Conservation (phyloP, 129 eudicot species). For the Chrysanthemum makinoi region DNA sequence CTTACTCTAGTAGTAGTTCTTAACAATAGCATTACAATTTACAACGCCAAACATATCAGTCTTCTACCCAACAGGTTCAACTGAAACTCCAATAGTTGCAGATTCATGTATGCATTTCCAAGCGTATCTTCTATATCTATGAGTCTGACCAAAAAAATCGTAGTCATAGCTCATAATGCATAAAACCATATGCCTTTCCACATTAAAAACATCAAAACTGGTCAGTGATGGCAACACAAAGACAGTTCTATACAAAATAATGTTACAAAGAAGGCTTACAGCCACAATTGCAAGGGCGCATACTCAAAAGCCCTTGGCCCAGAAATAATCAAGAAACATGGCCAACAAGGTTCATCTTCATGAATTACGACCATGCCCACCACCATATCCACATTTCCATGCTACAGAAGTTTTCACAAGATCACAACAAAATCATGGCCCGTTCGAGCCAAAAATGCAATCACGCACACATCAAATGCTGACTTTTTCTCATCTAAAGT, state of each 20-base stretch:
- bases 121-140: not conserved
- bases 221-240: slow-evolving; percentile 8
- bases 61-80: too few relatives aligned
- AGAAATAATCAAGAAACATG: slow-evolving; percentile 24
- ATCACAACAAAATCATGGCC: slow-evolving; percentile 28
- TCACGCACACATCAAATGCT: not conserved
- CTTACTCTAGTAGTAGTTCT: too few relatives aligned
- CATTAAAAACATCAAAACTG: slow-evolving; percentile 8
- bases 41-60: too few relatives aligned
- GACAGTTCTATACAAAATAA: slow-evolving; percentile 31
- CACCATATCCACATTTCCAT: slow-evolving; percentile 21
- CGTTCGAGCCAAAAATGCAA: slow-evolving; percentile 8
- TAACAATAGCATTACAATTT: too few relatives aligned
- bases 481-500: slow-evolving; percentile 36
- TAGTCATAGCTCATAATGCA: not conserved
- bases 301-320: slow-evolving; percentile 18
- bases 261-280: slow-evolving; percentile 24
- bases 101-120: not conserved
- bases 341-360: slow-evolving; percentile 30
- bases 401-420: slow-evolving; percentile 18
- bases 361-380: slow-evolving; percentile 32
- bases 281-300: slow-evolving; percentile 21
- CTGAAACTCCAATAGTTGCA: too few relatives aligned
- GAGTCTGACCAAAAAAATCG: not conserved
- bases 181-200: not conserved